phyloP scores from a whole-genome alignment of 257 asterid genomes.

The Catharanthus roseus region DNA sequence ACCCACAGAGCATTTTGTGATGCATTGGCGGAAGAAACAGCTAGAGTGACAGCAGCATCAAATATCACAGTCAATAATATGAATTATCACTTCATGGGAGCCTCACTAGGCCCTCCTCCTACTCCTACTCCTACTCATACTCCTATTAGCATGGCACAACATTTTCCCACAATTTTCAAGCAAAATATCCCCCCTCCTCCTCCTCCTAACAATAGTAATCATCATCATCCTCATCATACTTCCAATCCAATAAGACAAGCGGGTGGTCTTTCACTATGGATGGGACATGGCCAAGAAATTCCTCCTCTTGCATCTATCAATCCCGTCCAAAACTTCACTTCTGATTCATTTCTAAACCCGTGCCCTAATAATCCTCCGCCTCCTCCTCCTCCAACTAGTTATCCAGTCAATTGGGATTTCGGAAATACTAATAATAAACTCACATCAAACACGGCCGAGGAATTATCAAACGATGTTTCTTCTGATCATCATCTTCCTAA shows the following conservation, averaged over 20 bases:
- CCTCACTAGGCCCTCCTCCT: conserved; percentile 41
- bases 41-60: conserved; percentile 66
- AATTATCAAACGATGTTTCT: conserved; percentile 18
- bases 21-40: conserved; percentile 88
- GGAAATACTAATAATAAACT: conserved; percentile 43
- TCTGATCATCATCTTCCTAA: no score
- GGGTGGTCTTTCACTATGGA: conserved; percentile 54
- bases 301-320: conserved; percentile 26
- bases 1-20: conserved; percentile 96
- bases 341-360: conserved; percentile 26
- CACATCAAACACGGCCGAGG: conserved; percentile 18
- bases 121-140: no score
- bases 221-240: no score
- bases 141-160: conserved; percentile 30
- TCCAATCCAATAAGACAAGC: conserved; percentile 31
- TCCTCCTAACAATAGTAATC: no score
- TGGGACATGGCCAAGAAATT: conserved; percentile 46
- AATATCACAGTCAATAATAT: conserved; percentile 31
- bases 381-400: conserved; percentile 32
- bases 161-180: conserved; percentile 51
- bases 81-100: conserved; percentile 53
- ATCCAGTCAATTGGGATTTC: conserved; percentile 52
- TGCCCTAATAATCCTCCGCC: conserved; percentile 25
- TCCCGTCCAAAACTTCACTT: conserved; percentile 20
- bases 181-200: no score